Base-by-base conservation (phyloP, 2,329 filamentous ascomycete species). In the Hymenoscyphus fructigenus region DNA sequence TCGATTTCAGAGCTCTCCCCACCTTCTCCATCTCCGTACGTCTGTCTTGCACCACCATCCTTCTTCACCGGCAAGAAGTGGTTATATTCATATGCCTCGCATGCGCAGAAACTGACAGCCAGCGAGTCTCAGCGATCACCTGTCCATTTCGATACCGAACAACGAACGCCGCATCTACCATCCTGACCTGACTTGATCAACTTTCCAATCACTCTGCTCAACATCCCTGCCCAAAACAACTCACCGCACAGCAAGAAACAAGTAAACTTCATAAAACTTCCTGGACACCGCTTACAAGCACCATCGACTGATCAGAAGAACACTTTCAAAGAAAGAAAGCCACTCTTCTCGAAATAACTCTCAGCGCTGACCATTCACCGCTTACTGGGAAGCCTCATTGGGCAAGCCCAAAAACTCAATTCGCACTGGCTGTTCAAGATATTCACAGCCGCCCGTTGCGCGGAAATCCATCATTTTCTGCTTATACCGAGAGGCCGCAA, bases 371-470 rank as follows among this genome's bases (percentile, higher is more conserved):
- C 64, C 61, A 62, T 62, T 68, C 65, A 70, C 66, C 68, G 68
- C 66, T 69, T 67, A 63, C 63, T 68, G 68, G 69, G 65, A 71
- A 64, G 67, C 68, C 69, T 70, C 61, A 69, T 69, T 71, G 70
- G 56, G 71, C 68, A 71, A 65, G 67, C 70, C 66, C 65, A 69
- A 65, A 36, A 28, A 65, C 50, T 50, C 59, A 57, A 66, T 71
- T 76, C 78, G 76, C 73, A 74, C 77, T 79, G 78, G 78, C 78
- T 77, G 74, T 78, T 73, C 76, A 78, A 77, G 72, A 68, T 65
- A 72, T 72, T 65, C 63, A 73, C 60, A 69, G 65, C 68, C 76
- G 72, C 70, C 70, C 72, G 67, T 72, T 73, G 72, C 71, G 73
- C 70, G 76, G 77, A 65, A 73, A 70, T 69, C 68, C 73, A 56